These are phyloP conservation scores for Saccharomycopsis schoenii DNA, from an alignment of 805 yeast genomes.

Conservation along the genomic window DNA sequence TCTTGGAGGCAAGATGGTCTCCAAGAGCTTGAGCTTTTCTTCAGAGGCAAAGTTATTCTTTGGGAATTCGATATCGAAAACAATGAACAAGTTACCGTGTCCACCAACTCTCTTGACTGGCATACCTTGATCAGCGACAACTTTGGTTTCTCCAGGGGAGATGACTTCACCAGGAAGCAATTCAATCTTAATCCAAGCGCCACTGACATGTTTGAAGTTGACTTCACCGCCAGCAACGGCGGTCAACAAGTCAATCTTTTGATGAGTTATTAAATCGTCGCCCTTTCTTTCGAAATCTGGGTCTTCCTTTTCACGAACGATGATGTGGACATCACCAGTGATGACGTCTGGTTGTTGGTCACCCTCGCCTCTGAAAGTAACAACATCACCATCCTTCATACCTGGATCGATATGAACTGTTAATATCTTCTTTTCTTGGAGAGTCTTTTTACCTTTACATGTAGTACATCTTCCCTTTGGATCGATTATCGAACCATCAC, in stretches of 20 bases:
- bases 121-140: constrained; percentile 93
- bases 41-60: constrained; percentile 59
- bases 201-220: constrained; percentile 80
- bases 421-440: constrained; percentile 80
- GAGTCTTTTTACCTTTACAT: constrained; percentile 85
- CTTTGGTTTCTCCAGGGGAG: constrained; percentile 72
- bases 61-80: constrained; percentile 89
- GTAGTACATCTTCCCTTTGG: constrained; percentile 79
- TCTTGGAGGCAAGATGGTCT: constrained; percentile 73
- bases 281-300: constrained; percentile 76
- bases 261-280: constrained; percentile 75
- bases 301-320: constrained; percentile 85
- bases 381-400: constrained; percentile 88
- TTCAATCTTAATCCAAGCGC: constrained; percentile 77
- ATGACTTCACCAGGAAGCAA: constrained; percentile 90
- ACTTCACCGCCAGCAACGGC: constrained; percentile 95
- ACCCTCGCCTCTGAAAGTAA: constrained; percentile 90
- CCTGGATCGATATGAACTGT: constrained; percentile 96
- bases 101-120: constrained; percentile 86
- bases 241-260: constrained; percentile 83
- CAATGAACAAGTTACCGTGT: constrained; percentile 75
- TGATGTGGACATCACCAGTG: constrained; percentile 94
- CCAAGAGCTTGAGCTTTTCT: constrained; percentile 64
- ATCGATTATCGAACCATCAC: constrained; percentile 82
- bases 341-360: constrained; percentile 92